Base-by-base conservation (phyloP, 106 monocot species). In the Agapanthus africanus region DNA sequence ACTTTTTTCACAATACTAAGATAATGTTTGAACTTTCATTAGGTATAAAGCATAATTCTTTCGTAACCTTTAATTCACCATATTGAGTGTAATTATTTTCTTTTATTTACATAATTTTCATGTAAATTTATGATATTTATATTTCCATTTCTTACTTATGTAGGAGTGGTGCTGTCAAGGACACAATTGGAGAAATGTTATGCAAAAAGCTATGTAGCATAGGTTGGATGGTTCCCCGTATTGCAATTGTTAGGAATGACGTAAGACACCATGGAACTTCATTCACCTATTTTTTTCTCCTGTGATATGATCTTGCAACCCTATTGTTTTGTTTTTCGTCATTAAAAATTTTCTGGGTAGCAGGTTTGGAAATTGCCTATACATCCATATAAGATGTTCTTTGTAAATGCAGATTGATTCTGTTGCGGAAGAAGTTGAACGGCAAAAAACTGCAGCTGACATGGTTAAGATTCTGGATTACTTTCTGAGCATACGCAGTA, bases 171-270 rank as follows among this genome's bases (percentile, higher is more conserved):
- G 71, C 71, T 25, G 62, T 61, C 40, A 81, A 99, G 70, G 82
- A 90, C 59, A 72, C 80, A 70, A 38, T 93, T 52, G 82, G 79
- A 69, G 50, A 69, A 46, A 63, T 41, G 69, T 84, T 99, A 38
- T 93, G 93, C 85, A 93, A 83, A 81, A 99, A 90, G 66, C 90
- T 99, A 46, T 65, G 84, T 76, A 44, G 69, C 41, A 90, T 99
- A 52, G 99, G 99, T 52, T 99, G 99, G 99, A 73, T 74, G 71
- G 90, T 90, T 73, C 38, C 79, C 21, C 87, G 71, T 34, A 57
- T 70, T 22, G 71, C 82, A 60, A 66, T 83, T 79, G 85, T 93
- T 68, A 73, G 67, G 25, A 99, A 93, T 76, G 79, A 93, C 69
- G 93, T 99, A 93, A 80, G 84, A 69, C n/a, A 22, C 27, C n/a